Percentiles rank a stretch among this genome's conserved stretches.
Conservation (phyloP, 371 early-diverging fungal genomes). For the Apophysomyces trapeziformis region DNA sequence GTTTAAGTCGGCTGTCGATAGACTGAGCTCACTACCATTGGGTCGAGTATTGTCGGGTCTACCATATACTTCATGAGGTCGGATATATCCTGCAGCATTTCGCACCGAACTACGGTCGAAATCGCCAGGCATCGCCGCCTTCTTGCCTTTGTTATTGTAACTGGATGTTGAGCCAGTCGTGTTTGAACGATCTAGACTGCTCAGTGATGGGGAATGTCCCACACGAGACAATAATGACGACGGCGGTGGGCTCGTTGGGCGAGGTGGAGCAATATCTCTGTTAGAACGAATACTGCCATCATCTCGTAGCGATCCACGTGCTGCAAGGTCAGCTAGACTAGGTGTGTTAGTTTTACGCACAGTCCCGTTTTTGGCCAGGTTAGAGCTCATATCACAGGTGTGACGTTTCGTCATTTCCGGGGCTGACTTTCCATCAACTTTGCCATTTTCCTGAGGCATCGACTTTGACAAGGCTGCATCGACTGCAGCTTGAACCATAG, state of each 20-base stretch:
- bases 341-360: slow-evolving; percentile 13
- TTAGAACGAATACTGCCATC: slow-evolving; percentile 9
- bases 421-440: not conserved
- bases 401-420: not conserved
- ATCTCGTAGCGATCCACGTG: slow-evolving; percentile 11
- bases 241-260: slow-evolving; percentile 39
- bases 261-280: slow-evolving; percentile 23
- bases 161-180: not conserved
- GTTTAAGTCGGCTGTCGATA: slow-evolving; percentile 31
- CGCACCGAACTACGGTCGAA: not conserved
- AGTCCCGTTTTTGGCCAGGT: not conserved
- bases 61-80: not conserved
- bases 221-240: slow-evolving; percentile 23
- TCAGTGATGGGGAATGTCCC: slow-evolving; percentile 11
- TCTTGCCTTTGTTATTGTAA: not conserved
- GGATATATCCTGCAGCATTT: slow-evolving; percentile 1
- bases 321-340: slow-evolving; percentile 21
- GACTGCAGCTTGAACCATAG: slow-evolving; percentile 17
- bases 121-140: not conserved
- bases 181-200: slow-evolving; percentile 3
- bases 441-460: slow-evolving; percentile 2
- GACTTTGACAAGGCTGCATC: slow-evolving; percentile 4
- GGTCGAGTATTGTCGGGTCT: not conserved
- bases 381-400: slow-evolving; percentile 14
- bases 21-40: slow-evolving; percentile 12